Base-by-base conservation (phyloP, 2,329 filamentous ascomycete species). In the Monosporascus sp. region DNA sequence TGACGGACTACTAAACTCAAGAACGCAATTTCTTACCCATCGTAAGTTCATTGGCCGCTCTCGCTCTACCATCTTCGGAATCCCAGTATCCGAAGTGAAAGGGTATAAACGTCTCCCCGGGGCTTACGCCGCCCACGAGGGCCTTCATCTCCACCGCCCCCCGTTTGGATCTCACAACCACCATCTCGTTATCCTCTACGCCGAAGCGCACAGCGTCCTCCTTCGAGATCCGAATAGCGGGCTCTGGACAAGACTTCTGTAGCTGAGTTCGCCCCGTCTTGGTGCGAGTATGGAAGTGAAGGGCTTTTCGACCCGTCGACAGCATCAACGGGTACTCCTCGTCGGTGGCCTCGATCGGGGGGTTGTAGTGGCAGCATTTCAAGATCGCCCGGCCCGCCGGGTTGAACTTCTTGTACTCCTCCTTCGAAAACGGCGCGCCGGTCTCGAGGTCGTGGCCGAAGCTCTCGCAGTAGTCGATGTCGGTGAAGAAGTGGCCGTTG, bases 71-170 rank as follows among this genome's bases (percentile, higher is more conserved):
- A 46, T 67, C 67, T n/a, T 63, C 60, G 8, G 59, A 56, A 57
- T 72, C 70, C 45, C 60, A 72, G 49, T 72, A 71, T 7, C 68
- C 68, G 57, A 68, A 71, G 49, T 72, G 70, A 46, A 72, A 72
- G 3, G 69, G 69, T n/a, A 71, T 68, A 48, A 72, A 72, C 6
- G 66, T 62, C 48, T 71, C 67, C 2, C 69, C 67, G 20, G 60
- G 37, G 11, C 50, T 51, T 9, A 69, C 68, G 3, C 60, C 52
- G 0, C 68, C 68, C 5, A 69, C 57, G n/a, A 51, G 52, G 7
- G 62, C 67, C 8, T 54, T 58, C 9, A 71, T 31, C 52, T 71
- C 63, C 8, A 71, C 61, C 8, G 55, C 55, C 1, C 70, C 70
- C 5, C 68, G 48, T 18, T 63, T 52, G 1, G 67, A 70, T 45